phyloP scores from a whole-genome alignment of 2,329 filamentous ascomycete genomes.

The Ilyonectria destructans region DNA sequence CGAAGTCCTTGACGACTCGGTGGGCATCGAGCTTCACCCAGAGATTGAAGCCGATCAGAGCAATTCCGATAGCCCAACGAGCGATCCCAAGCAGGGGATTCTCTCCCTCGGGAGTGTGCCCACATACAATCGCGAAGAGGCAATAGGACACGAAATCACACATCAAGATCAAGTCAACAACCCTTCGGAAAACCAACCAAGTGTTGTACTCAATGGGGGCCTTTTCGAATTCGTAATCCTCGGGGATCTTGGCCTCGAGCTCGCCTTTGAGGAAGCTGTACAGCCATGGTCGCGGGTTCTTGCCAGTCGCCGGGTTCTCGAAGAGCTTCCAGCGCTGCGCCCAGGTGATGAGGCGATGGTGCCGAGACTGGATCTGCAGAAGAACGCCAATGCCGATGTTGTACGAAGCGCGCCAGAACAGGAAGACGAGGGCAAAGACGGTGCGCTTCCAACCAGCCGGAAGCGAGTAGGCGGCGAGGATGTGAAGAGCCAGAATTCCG shows the following conservation, averaged over 20 bases:
- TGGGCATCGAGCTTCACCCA: conserved; percentile 99
- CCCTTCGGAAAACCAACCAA: conserved; percentile 95
- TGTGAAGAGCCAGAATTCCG: conserved; percentile 81
- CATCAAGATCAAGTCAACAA: conserved; percentile 98
- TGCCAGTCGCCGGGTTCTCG: conserved; percentile 84
- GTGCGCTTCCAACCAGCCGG: conserved; percentile 80
- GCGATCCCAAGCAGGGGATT: conserved; percentile 76
- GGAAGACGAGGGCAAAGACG: conserved; percentile 85
- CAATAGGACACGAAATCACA: conserved; percentile 99
- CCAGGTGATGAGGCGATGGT: conserved; percentile 89
- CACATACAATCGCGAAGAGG: conserved; percentile 93
- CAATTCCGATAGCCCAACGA: conserved; percentile 85
- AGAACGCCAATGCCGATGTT: conserved; percentile 95
- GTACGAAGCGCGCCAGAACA: conserved; percentile 94
- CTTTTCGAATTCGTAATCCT: conserved; percentile 93
- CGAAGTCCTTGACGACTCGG: conserved; percentile 97
- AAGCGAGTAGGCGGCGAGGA: conserved; percentile 81
- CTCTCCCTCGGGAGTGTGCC: conserved; percentile 82
- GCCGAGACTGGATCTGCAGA: conserved; percentile 90
- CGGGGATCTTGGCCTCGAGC: conserved; percentile 93
- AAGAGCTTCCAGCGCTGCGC: conserved; percentile 90
- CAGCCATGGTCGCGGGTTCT: conserved; percentile 86
- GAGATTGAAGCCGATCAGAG: conserved; percentile 91
- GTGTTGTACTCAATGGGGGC: conserved; percentile 99
- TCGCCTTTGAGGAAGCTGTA: conserved; percentile 90